Evolutionary conservation across 1,284 basidiomycete species (phyloP), one percentile per base, ranked within the genome.

Genomic region (Anthracocystis walkeri): DNA sequence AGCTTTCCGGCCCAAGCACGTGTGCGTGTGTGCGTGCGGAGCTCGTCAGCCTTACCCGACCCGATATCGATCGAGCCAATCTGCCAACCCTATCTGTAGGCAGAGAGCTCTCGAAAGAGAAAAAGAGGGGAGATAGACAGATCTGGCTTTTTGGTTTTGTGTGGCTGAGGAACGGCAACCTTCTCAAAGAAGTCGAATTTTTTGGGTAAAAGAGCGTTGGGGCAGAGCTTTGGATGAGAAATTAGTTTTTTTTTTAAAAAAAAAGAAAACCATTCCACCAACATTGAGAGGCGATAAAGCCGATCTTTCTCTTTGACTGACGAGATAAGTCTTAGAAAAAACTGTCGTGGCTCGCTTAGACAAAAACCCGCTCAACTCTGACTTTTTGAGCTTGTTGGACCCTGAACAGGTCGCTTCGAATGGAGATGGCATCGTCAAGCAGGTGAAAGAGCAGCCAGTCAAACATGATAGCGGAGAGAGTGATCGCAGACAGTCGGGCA

Each of bases 121-220:
- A 21, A 44, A 21, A 10, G 20, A 46, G 45, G n/a, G 44, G 11
- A 10, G 46, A 48, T 48, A 10, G 46, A 48, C 6, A 25, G 21
- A 18, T 46, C 42, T 44, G 14, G 25, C 45, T 46, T 31, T 48
- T 31, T 48, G 27, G 46, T 31, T n/a, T 31, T 14, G 23, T 46
- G 25, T 48, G 27, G 46, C 25, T 20, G 27, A 40, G 38, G 38
- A 51, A 38, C 38, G 18, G 51, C 33, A 38, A 38, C 35, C 14
- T 29, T 8, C n/a, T 33, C 31, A 11, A 33, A 31, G 12, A 38
- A 16, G 27, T 40, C 56, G 46, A 58, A 58, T n/a, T 58, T 58
- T n/a, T 58, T 58, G 56, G 56, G 56, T 41, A 58, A 57, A 48
- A 49, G 54, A 23, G 16, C 27, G 54, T 45, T 56, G 29, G 53